phyloP scores from a whole-genome alignment of 2,329 filamentous ascomycete genomes.

The Aspergillus novofumigatus region DNA sequence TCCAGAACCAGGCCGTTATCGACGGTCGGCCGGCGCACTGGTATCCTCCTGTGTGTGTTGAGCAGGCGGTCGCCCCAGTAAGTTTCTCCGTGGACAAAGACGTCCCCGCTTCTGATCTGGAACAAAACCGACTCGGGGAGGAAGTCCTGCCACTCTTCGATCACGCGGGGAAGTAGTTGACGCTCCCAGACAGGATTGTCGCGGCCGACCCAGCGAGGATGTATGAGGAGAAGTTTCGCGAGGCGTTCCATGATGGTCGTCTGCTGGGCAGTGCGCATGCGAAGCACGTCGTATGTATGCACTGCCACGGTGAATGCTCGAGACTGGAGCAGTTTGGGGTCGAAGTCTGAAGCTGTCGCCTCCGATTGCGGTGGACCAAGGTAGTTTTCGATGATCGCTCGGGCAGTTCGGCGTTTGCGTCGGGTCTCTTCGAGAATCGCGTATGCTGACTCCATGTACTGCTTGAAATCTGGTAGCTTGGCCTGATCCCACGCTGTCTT shows the following conservation, averaged over 20 bases:
- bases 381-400: constrained; percentile 21
- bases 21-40: constrained; percentile 16
- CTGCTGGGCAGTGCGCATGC: constrained; percentile 28
- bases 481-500: constrained; percentile 23
- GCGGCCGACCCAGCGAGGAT: constrained; percentile 15
- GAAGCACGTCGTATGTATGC: constrained; percentile 29
- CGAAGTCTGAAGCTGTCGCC: background rate
- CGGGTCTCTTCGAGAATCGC: constrained; percentile 26
- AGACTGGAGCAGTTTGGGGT: constrained; percentile 17
- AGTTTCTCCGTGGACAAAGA: constrained; percentile 34
- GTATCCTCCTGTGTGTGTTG: constrained; percentile 15
- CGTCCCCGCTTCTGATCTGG: constrained; percentile 34
- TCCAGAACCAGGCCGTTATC: constrained; percentile 10
- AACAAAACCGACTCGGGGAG: constrained; percentile 39
- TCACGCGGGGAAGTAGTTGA: constrained; percentile 38
- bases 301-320: constrained; percentile 27
- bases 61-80: constrained; percentile 13
- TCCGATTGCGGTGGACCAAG: constrained; percentile 11
- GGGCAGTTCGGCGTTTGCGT: constrained; percentile 22
- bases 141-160: constrained; percentile 49
- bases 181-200: constrained; percentile 27
- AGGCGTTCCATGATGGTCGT: constrained; percentile 20
- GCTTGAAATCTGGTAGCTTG: constrained; percentile 19
- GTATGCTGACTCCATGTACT: constrained; percentile 28
- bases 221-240: constrained; percentile 18